phyloP scores from a whole-genome alignment of 1,284 basidiomycete species.

The Irpex sp. region DNA sequence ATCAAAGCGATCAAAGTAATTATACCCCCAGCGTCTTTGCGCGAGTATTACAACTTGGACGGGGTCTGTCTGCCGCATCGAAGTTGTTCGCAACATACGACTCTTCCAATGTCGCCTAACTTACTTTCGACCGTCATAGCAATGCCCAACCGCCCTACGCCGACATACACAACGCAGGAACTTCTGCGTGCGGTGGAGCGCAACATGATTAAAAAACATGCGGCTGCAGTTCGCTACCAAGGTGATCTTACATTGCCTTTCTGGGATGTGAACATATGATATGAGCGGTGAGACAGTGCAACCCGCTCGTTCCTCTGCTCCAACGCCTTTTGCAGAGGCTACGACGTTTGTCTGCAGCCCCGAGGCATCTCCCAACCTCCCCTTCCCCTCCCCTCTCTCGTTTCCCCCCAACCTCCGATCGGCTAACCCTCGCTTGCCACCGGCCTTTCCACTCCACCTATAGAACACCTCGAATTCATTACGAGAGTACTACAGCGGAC shows the following conservation, averaged over 20 bases:
- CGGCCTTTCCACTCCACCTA: not conserved
- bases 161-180: not conserved
- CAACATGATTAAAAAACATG: not conserved
- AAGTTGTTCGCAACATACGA: not conserved
- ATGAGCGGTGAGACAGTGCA: slow-evolving; percentile 3
- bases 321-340: not conserved
- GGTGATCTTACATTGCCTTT: slow-evolving; percentile 5
- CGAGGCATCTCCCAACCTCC: not conserved
- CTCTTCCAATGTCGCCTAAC: not conserved
- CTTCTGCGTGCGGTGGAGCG: not conserved
- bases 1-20: not conserved
- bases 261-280: slow-evolving; percentile 2
- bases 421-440: not conserved
- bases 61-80: not conserved
- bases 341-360: not conserved
- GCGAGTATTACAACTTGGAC: not conserved
- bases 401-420: not conserved
- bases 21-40: not conserved
- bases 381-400: not conserved
- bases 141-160: not conserved
- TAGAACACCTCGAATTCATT: not conserved
- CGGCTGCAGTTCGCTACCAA: not conserved
- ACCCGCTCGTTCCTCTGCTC: slow-evolving; percentile 1
- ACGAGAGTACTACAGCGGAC: too few relatives aligned
- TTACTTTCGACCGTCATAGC: not conserved